phyloP scores from a whole-genome alignment of 495 filamentous ascomycete genomes.

The Tuber aestivum region DNA sequence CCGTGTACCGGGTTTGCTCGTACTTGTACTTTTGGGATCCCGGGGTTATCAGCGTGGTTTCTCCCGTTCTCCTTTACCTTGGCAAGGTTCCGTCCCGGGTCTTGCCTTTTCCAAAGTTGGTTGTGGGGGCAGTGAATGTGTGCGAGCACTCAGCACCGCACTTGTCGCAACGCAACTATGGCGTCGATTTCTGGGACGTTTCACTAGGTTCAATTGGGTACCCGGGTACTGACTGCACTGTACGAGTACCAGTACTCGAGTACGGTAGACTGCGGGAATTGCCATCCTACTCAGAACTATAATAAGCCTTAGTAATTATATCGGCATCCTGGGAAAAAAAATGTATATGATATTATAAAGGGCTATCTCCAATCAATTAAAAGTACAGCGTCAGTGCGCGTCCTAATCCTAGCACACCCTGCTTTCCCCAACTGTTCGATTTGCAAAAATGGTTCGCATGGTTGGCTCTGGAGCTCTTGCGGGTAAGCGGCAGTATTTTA shows the following conservation, averaged over 20 bases:
- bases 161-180: neutral
- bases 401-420: conserved; percentile 35
- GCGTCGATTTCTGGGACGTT: neutral
- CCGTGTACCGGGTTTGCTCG: neutral
- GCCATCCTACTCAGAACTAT: neutral
- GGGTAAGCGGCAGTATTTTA: conserved; percentile 11
- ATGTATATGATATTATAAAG: too few relatives aligned
- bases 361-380: neutral
- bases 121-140: neutral
- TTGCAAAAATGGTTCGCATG: conserved; percentile 39
- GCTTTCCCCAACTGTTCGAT: conserved; percentile 38
- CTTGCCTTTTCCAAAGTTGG: neutral
- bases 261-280: too few relatives aligned
- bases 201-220: neutral
- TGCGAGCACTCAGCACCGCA: too few relatives aligned
- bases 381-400: conserved; percentile 29
- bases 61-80: neutral
- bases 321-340: neutral
- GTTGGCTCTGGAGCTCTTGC: conserved; percentile 37
- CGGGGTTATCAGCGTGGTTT: neutral
- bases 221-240: too few relatives aligned
- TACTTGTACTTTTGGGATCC: neutral
- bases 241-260: too few relatives aligned
- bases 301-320: neutral
- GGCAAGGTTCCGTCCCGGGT: neutral